Base-by-base conservation (phyloP, 305 asterid species). In the Nicotiana rustica region DNA sequence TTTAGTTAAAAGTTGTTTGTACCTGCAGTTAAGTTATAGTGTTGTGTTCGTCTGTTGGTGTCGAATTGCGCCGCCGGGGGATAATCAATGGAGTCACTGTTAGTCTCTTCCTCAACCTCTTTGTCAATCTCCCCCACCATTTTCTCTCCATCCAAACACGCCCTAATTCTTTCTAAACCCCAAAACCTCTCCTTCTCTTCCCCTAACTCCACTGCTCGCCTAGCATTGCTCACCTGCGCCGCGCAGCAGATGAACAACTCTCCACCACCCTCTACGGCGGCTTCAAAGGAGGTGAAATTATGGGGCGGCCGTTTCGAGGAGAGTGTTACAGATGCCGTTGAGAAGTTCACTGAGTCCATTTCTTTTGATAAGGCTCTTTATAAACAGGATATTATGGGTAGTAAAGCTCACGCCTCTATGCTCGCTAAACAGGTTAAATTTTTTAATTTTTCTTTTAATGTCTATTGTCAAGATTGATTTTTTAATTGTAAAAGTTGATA, bases 231-330 rank as follows among this genome's bases (percentile, higher is more conserved):
- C 68, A n/a, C 47, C 78, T 78, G 81, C 87, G 83, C 92, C 76
- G 88, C 80, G 25, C 82, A 90, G 25, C 86, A 90, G 83, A 92
- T 90, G 97, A 92, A 61, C 78, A 56, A 35, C 81, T 15, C 85
- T 17, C 78, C 92, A 49, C 33, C 86, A 10, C 62, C 67, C 6
- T 52, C 77, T 57, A 65, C 6, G 85, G 60, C 6, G 73, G 62
- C 36, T 10, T 9, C 2, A 62, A 93, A 93, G 85, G 99, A 96
- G 89, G 91, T 86, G 12, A 94, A 94, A 92, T 93, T 96, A 1
- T 96, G 99, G 99, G 99, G 98, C 0, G 99, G 99, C 21, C 90
- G 99, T 55, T 96, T 96, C 57, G 97, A 94, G 81, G 99, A 93
- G 82, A 93, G 93, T 84, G 97, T 93, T 64, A 94, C 97, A 31